Evolutionary conservation across 2,329 filamentous ascomycete genomes (phyloP).

Genomic region (Fusarium stilboides): DNA sequence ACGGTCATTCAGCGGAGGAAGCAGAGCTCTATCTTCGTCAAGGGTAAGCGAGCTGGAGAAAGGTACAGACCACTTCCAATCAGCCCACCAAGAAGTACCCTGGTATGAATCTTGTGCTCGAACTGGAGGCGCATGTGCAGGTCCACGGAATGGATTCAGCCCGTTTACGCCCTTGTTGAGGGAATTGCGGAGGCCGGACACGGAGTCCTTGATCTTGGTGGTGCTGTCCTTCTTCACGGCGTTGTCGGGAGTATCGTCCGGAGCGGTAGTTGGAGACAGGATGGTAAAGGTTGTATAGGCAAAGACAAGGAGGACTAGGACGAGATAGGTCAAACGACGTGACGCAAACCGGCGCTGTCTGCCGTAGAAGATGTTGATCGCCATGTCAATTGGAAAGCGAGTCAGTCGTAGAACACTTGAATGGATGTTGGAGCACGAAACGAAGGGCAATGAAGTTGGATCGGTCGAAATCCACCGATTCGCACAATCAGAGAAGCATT

Average conservation of each 20-base stretch:
- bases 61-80: slow-evolving; percentile 89
- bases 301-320: slow-evolving; percentile 67
- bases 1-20: slow-evolving; percentile 81
- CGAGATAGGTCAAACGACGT: slow-evolving; percentile 67
- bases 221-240: slow-evolving; percentile 32
- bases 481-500: slow-evolving; percentile 28
- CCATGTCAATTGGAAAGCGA: slow-evolving; percentile 47
- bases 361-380: slow-evolving; percentile 59
- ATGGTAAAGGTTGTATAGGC: slow-evolving; percentile 69
- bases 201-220: slow-evolving; percentile 65
- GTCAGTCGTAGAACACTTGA: neutral
- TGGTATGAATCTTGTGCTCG: slow-evolving; percentile 85
- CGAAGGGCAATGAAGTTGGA: slow-evolving; percentile 12
- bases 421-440: slow-evolving; percentile 8
- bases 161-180: slow-evolving; percentile 61
- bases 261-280: slow-evolving; percentile 54
- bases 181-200: slow-evolving; percentile 61
- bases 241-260: slow-evolving; percentile 4
- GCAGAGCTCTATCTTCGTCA: slow-evolving; percentile 85
- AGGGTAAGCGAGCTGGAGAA: slow-evolving; percentile 87
- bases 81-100: slow-evolving; percentile 86
- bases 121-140: slow-evolving; percentile 79
- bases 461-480: slow-evolving; percentile 13
- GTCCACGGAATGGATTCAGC: slow-evolving; percentile 77
- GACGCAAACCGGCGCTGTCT: slow-evolving; percentile 66